Evolutionary conservation across 2,329 filamentous ascomycete genomes (phyloP).

Genomic region (Pseudogymnoascus sp.): DNA sequence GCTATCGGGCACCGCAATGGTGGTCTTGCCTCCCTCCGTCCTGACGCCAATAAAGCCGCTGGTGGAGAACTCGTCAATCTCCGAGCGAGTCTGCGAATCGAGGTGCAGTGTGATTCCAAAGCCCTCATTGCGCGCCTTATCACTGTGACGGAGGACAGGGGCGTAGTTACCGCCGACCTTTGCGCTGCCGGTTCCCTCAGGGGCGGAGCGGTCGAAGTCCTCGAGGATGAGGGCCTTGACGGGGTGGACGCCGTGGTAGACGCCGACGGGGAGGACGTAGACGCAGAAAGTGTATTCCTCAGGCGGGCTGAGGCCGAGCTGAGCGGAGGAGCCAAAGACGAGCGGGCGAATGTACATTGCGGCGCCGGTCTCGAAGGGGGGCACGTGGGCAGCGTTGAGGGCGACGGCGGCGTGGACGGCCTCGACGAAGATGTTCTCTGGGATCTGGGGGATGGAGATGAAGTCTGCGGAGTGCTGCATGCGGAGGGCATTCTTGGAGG

Average conservation of each 20-base stretch:
- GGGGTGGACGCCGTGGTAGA: conserved; percentile 84
- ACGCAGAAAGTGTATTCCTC: conserved; percentile 91
- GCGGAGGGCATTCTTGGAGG: conserved; percentile 72
- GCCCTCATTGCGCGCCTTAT: conserved; percentile 67
- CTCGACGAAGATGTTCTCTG: conserved; percentile 65
- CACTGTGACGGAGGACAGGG: conserved; percentile 80
- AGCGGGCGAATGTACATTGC: conserved; percentile 90
- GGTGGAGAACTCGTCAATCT: conserved; percentile 94
- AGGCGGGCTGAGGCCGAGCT: conserved; percentile 76
- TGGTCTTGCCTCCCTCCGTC: conserved; percentile 47
- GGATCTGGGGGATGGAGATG: conserved; percentile 75
- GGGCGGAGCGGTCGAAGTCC: conserved; percentile 89
- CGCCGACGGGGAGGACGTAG: conserved; percentile 83
- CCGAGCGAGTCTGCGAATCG: conserved; percentile 73
- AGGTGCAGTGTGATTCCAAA: conserved; percentile 93
- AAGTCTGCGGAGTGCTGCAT: conserved; percentile 78
- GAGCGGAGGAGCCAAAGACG: conserved; percentile 78
- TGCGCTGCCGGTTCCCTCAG: conserved; percentile 80
- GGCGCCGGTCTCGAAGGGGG: conserved; percentile 78
- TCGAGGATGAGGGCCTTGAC: conserved; percentile 86
- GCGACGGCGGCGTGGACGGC: conserved; percentile 74
- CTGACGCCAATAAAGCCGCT: conserved; percentile 83
- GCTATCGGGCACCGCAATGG: conserved; percentile 79
- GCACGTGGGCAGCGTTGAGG: conserved; percentile 84
- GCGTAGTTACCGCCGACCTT: conserved; percentile 97